Evolutionary conservation across 495 filamentous ascomycete genomes (phyloP).

Genomic region (Annulohypoxylon stygium): DNA sequence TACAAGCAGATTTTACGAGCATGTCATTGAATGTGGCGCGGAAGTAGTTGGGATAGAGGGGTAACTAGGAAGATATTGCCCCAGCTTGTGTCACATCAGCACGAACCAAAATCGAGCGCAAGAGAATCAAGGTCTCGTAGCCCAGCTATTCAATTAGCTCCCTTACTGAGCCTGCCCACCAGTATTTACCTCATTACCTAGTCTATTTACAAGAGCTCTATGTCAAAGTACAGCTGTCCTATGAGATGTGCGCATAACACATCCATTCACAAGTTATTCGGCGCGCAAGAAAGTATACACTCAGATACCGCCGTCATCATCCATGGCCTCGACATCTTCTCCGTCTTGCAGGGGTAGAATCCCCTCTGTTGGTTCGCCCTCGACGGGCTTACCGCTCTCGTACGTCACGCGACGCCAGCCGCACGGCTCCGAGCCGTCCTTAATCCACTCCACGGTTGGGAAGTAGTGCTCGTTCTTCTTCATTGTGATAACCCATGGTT

Average conservation of each 20-base stretch:
- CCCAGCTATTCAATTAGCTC: constrained; percentile 11
- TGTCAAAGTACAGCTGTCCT: background rate
- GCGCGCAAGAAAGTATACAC: background rate
- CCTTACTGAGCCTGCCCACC: constrained; percentile 3
- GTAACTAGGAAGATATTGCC: background rate
- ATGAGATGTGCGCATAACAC: background rate
- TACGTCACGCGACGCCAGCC: constrained; percentile 82
- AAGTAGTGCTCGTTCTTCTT: constrained; percentile 99
- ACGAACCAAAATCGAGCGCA: background rate
- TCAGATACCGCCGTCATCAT: constrained; percentile 39
- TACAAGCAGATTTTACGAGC: no score
- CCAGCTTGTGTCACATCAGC: background rate
- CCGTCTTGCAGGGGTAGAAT: constrained; percentile 51
- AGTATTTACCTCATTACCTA: constrained; percentile 5
- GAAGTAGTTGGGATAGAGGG: no score
- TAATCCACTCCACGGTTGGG: constrained; percentile 88
- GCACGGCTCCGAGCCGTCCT: constrained; percentile 70
- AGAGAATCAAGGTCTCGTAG: background rate
- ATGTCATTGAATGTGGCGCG: no score
- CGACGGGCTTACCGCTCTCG: constrained; percentile 67
- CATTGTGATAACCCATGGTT: constrained; percentile 98
- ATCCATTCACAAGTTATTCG: background rate
- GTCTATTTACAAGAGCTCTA: constrained; percentile 33
- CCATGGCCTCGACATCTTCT: constrained; percentile 36
- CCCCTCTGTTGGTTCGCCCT: constrained; percentile 63